Base-by-base conservation (phyloP, 805 yeast genomes). In the Teunomyces funiuensis region DNA sequence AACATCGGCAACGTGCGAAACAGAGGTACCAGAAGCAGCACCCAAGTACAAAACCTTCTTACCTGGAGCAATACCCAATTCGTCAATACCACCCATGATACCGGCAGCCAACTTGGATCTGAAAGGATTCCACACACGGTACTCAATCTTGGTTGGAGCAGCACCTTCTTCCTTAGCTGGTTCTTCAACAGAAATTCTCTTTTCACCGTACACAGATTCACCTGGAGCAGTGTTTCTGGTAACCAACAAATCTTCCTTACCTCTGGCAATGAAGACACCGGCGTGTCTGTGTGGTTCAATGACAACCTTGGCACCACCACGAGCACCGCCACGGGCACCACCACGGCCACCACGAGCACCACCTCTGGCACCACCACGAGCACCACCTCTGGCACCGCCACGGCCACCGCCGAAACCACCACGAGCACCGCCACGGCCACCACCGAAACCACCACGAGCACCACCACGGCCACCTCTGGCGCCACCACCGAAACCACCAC, bases 61-160 rank as follows among this genome's bases (percentile, higher is more conserved):
- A 65, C 99, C 99, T 62, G 99, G 99, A 43, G 87, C 95, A 71
- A 93, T 86, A 77, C 89, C 95, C 57, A 93, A 74, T 75, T 93
- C 97, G 67, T 91, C 99, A 57, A 93, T 74, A 85, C 99, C 99
- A 75, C 99, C 99, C 88, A 93, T 87, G 55, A 93, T 88, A 86
- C 99, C 99, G 50, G 99, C 99, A 66, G 99, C 99, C 76, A 93
- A 78, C 81, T 93, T 93, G 46, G 98, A 91, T 83, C 99, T 86
- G 86, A 93, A 93, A 51, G 99, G 99, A 75, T 93, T 93, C 99
- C 99, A 93, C 55, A 93, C 99, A 81, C 99, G 90, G 83, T 93
- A 93, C 77, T 93, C 99, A 48, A 83, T 80, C 79, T 93, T 93
- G 62, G 97, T 89, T 53, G 93, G 82, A 54, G 93, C 87, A 45